These are phyloP conservation scores for Fragaria nilgerrensis DNA, from an alignment of 306 rosid genomes.

Conservation along the genomic window DNA sequence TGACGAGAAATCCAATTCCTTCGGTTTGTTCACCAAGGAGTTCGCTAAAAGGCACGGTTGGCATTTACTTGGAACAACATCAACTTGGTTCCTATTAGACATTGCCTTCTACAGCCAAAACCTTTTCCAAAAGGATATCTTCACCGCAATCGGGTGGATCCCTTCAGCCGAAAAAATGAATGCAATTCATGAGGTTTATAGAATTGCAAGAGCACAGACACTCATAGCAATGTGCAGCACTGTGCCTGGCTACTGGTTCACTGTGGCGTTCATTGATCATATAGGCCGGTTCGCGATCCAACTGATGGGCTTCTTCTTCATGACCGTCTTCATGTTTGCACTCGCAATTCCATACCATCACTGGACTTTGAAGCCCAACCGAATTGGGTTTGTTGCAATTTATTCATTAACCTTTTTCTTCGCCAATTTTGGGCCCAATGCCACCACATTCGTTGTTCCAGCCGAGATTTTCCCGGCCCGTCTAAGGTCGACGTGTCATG, in stretches of 20 bases:
- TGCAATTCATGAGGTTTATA: slow-evolving; percentile 67
- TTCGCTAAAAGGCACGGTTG: slow-evolving; percentile 65
- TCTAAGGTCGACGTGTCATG: slow-evolving; percentile 86
- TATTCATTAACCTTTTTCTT: slow-evolving; percentile 83
- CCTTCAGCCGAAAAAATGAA: slow-evolving; percentile 61
- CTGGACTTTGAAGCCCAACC: slow-evolving; percentile 51
- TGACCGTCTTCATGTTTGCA: slow-evolving; percentile 93
- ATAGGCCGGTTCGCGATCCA: slow-evolving; percentile 82
- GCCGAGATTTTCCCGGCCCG: slow-evolving; percentile 94
- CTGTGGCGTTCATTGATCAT: slow-evolving; percentile 58
- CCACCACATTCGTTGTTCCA: slow-evolving; percentile 84
- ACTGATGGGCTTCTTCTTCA: slow-evolving; percentile 84
- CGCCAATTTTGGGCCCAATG: slow-evolving; percentile 86
- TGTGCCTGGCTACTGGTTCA: slow-evolving; percentile 93
- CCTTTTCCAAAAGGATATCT: slow-evolving; percentile 89
- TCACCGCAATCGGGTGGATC: slow-evolving; percentile 74
- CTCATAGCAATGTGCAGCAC: slow-evolving; percentile 82
- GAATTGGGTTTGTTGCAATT: slow-evolving; percentile 60
- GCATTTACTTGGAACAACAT: slow-evolving; percentile 70
- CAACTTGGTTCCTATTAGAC: slow-evolving; percentile 79
- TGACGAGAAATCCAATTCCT: slow-evolving; percentile 20
- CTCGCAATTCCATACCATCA: slow-evolving; percentile 83
- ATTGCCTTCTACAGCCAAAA: slow-evolving; percentile 89
- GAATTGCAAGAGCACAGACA: slow-evolving; percentile 76
- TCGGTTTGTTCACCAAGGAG: slow-evolving; percentile 56